These are phyloP conservation scores for Talinum fruticosum DNA, from an alignment of 148 eudicot species.

Conservation along the genomic window DNA sequence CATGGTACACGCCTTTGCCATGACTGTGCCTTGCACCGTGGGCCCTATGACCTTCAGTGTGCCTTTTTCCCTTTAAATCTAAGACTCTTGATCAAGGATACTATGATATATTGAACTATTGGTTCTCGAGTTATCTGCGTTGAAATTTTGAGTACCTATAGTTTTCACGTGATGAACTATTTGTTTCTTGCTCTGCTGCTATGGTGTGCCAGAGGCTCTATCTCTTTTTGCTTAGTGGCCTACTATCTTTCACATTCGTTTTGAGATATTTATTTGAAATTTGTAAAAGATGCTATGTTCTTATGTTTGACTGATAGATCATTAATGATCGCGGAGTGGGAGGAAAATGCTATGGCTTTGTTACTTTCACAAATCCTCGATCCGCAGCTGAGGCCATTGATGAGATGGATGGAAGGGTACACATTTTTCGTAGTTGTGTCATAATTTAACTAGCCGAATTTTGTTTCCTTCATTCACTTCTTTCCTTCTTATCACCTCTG, in stretches of 20 bases:
- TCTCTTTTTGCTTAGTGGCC: neutral
- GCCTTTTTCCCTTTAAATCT: too few relatives aligned
- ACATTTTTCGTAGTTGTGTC: neutral
- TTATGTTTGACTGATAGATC: conserved; percentile 42
- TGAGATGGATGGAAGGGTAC: conserved; percentile 81
- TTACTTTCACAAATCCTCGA: conserved; percentile 81
- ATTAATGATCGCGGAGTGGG: conserved; percentile 68
- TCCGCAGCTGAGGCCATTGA: conserved; percentile 74
- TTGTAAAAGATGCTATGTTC: neutral
- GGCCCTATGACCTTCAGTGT: too few relatives aligned
- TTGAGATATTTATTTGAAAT: neutral
- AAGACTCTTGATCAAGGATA: neutral
- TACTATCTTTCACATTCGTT: neutral
- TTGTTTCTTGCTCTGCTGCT: neutral
- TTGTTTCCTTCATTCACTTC: neutral
- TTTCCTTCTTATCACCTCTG: neutral
- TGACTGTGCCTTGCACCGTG: too few relatives aligned
- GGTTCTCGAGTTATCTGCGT: neutral
- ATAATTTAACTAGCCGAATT: neutral
- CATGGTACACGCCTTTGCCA: too few relatives aligned
- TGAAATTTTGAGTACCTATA: neutral
- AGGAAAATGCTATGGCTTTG: conserved; percentile 89
- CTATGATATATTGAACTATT: neutral
- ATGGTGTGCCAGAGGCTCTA: neutral
- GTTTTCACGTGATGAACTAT: neutral